Evolutionary conservation across 2,329 filamentous ascomycete species (phyloP), one percentile per base, ranked within the genome.

Genomic region (Sodiomyces alkalinus): DNA sequence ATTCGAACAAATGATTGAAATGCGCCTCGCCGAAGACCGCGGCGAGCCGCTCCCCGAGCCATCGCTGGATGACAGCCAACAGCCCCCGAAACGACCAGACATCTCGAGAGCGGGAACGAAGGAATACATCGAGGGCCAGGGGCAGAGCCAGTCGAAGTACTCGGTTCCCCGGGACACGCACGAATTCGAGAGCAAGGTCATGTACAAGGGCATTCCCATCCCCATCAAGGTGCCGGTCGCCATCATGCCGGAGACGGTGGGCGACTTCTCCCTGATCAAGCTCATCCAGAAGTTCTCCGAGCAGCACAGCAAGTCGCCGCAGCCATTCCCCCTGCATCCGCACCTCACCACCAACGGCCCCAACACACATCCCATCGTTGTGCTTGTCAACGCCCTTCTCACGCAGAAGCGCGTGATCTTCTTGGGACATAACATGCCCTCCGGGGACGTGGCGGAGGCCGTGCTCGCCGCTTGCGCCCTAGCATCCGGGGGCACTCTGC

Each of bases 401-500:
- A 98, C 90, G 0, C 87, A 98, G 48, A 98, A 98, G 56, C 75
- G 90, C 29, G 73, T 98, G 44, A 86, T 98, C 34, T 98, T 98
- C 50, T 63, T 98, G 6, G 90, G 90, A 3, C 80, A 98, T 58
- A 92, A 92, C 45, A 76, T 87, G 51, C 87, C 90, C 1, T 94
- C 90, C 1, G 85, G 86, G 14, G 86, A 94, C 47, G 90, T 98
- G 16, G 90, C 90, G 2, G 87, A 98, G 56, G 87, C 90, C n/a
- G 90, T 98, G 3, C 67, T 98, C 7, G 90, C 85, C n/a, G 86
- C 90, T 2, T 98, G 90, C 51, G 83, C 90, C 8, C 65, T 98
- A 26, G 87, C 80, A 10, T 94, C 86, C 9, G 90, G 90, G 13
- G 87, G 90, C 5, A 62, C 93, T n/a, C 60, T 98, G 19, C 70